These are phyloP conservation scores for Bassia scoparia DNA, from an alignment of 148 eudicot genomes.

Conservation along the genomic window DNA sequence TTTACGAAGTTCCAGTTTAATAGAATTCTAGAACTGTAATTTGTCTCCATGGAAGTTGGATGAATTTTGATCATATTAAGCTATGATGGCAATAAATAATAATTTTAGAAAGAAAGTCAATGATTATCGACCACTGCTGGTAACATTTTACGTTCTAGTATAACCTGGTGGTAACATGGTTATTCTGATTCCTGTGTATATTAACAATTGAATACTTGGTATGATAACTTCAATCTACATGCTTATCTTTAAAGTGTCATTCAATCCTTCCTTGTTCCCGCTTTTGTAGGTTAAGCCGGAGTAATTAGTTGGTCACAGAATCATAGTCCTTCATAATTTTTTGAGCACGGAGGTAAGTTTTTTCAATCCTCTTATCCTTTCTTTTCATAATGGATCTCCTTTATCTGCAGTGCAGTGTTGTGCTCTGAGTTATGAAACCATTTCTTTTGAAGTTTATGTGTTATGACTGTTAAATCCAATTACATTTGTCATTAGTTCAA, in stretches of 20 bases:
- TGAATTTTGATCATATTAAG: too few species aligned
- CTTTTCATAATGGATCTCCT: not conserved
- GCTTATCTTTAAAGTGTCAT: constrained; percentile 11
- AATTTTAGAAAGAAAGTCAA: too few species aligned
- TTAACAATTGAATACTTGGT: not conserved
- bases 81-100: too few species aligned
- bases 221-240: not conserved
- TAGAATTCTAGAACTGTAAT: too few species aligned
- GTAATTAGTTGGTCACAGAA: constrained; percentile 80
- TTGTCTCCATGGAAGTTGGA: too few species aligned
- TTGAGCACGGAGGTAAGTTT: constrained; percentile 61
- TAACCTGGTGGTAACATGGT: too few species aligned
- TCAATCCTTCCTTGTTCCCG: constrained; percentile 9
- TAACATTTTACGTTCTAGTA: too few species aligned
- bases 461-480: not conserved
- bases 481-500: too few species aligned
- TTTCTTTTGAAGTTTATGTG: not conserved
- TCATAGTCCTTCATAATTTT: constrained; percentile 72
- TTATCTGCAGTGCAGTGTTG: not conserved
- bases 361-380: constrained; percentile 7
- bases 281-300: constrained; percentile 76
- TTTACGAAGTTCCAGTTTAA: too few species aligned
- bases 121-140: too few species aligned
- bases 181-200: too few species aligned
- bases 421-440: not conserved